Evolutionary conservation across 2,329 filamentous ascomycete genomes (phyloP), one percentile per base, ranked within the genome.

Genomic region (Colletotrichum tropicicola): DNA sequence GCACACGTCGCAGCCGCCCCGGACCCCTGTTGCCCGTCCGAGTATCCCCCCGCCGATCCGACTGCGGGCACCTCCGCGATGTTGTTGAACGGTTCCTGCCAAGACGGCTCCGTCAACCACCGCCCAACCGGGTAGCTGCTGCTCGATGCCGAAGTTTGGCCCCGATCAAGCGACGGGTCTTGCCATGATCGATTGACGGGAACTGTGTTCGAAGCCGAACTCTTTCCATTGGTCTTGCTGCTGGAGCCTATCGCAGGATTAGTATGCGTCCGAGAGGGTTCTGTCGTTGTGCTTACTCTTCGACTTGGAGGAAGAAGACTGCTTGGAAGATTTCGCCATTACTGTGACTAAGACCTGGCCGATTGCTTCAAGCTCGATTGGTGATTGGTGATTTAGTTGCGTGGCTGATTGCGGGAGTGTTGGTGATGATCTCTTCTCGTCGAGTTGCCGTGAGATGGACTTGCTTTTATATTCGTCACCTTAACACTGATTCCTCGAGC

Each of bases 31-130:
- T 30, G 10, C 15, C 43, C 49, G 28, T 17, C 44, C 6, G 19
- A 27, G n/a, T 44, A 13, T 10, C 49, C 49, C 21, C 57, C n/a
- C 9, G 49, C 44, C 13, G 57, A 49, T 43, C 43, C 57, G 27
- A 28, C 61, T 28, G 57, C 61, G 15, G 61, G 44, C 43, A 65
- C 61, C 37, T 61, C 61, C 19, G 57, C 61, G 39, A 65, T 61
- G 43, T 25, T 55, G 49, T 65, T 55, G 61, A 61, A 65, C 35
- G 61, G 61, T 23, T 61, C 61, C 44, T 65, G 57, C 49, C 57
- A 60, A 19, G 49, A 49, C 23, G 61, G 61, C 21, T 65, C 49
- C 43, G 61, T 65, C n/a, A 65, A 25, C 61, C 61, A 65, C 19
- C 57, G 35, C 4, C 57, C 61, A 4, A 65, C 57, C 4, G 43